Base-by-base conservation (phyloP, 371 early-diverging fungal species). In the Saksenaea vasiformis region DNA sequence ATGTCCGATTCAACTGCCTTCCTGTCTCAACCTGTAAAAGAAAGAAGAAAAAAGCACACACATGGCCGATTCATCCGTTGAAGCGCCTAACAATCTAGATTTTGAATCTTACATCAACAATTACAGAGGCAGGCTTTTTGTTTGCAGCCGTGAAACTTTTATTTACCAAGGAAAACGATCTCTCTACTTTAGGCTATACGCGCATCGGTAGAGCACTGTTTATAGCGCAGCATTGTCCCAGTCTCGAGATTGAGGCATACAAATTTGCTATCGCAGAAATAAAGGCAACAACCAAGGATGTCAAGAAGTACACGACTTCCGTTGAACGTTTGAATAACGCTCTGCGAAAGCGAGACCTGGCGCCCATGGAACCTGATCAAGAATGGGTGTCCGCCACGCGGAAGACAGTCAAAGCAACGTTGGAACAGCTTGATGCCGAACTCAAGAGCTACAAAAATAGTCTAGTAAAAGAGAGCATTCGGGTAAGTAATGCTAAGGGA, bases 391-490 rank as follows among this genome's bases (percentile, higher is more conserved):
- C 82, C 11, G 65, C 63, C 10, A 84, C 90, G n/a, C 66, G 69
- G 22, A 71, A 70, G 26, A 62, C 60, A 31, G 82, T 71, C 19
- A 83, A 87, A 54, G 60, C 67, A 15, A 73, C 71, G 37, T 62
- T 80, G 7, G 92, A 93, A 13, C 75, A 73, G 64, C 74, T 95
- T 38, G 93, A 95, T 54, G 69, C 71, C 13, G 91, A 93, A 66
- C 73, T 95, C 37, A 91, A 88, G 70, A 80, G 67, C 38, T 91
- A 90, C 71, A 90, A 90, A 62, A 77, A 70, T 38, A 91, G 88
- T 60, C 66, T 86, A 53, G 85, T 88, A 64, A 95, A 92, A 73
- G 95, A 95, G 74, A 86, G 86, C 66, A 92, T 93, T 41, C 73
- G 95, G 66, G 94, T 93, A 80, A 56, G 84, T 61, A 39, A 5